Evolutionary conservation across 2,329 filamentous ascomycete genomes (phyloP).

Genomic region (Cadophora gregata): DNA sequence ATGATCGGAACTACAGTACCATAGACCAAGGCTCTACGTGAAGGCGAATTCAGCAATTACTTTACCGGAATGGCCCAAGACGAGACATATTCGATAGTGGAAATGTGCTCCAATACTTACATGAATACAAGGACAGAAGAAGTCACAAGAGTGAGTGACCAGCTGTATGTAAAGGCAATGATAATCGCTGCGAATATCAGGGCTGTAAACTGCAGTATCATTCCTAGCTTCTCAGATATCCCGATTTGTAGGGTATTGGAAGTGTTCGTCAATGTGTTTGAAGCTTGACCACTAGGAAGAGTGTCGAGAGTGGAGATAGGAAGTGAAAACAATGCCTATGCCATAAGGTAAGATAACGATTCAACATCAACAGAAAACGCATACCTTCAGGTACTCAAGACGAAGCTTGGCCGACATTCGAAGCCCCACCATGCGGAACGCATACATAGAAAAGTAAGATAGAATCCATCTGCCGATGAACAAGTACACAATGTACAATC

Average conservation of each 20-base stretch:
- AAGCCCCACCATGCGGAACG: constrained; percentile 66
- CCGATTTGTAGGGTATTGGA: constrained; percentile 69
- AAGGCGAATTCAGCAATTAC: background rate
- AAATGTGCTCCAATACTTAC: background rate
- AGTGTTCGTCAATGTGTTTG: constrained; percentile 63
- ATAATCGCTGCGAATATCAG: constrained; percentile 59
- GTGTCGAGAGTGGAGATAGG: constrained; percentile 72
- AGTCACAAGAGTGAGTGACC: constrained; percentile 65
- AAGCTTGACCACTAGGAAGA: constrained; percentile 55
- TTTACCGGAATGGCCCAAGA: background rate
- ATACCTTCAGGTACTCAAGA: constrained; percentile 63
- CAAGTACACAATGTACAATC: constrained; percentile 72
- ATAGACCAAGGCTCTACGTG: constrained; percentile 49
- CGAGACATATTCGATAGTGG: background rate
- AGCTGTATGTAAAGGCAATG: constrained; percentile 62
- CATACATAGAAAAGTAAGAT: constrained; percentile 67
- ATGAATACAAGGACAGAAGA: constrained; percentile 63
- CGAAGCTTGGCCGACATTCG: constrained; percentile 66
- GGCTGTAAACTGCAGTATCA: constrained; percentile 60
- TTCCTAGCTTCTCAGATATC: constrained; percentile 67
- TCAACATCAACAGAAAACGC: background rate
- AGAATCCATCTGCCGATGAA: constrained; percentile 71
- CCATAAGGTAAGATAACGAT: background rate
- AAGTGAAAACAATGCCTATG: constrained; percentile 62
- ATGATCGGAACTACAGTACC: constrained; percentile 59